Evolutionary conservation across 2,329 filamentous ascomycete genomes (phyloP), one percentile per base, ranked within the genome.

Genomic region (Phaeosphaeria sp.): DNA sequence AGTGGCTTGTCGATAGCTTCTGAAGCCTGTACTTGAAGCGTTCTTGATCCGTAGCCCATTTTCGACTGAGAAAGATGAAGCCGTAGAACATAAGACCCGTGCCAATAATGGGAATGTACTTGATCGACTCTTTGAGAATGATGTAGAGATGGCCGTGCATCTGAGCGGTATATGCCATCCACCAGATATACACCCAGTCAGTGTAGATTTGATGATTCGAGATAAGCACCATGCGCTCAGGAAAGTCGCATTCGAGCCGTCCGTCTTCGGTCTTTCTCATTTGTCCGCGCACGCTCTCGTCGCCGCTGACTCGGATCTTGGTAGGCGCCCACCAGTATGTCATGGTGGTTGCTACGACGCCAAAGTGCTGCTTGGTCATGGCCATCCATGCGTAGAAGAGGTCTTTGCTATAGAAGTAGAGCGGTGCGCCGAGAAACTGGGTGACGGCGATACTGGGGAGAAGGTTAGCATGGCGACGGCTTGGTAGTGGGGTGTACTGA

Each of bases 181-280:
- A 96, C 92, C 92, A 96, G n/a, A 96, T 85, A 75, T 96, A 96
- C 20, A 96, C 78, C 92, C 92, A 96, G 78, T 96, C 92, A 9
- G 91, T 93, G 76, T 94, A 94, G 61, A 94, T 89, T 87, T 95
- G 92, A 74, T 96, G 92, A 74, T 96, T 96, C 25, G 92, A 91
- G 66, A 96, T 89, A 77, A 96, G 80, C 46, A 96, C 84, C 70
- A 95, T 80, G 53, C 92, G 86, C 75, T 94, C 89, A 0, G 92
- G 92, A 64, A 96, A 96, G 66, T 87, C 81, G 72, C 91, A 91
- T 69, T 91, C 83, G 17, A 95, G 83, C 59, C 87, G 83, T 2
- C 92, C 92, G 73, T 92, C 89, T 1, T 81, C 73, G 0, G 87
- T 89, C 66, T 89, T 83, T 60, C 82, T 82, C 58, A 96, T 84